Conservation (phyloP, 139 green algal species). For the Gonium pectorale region DNA sequence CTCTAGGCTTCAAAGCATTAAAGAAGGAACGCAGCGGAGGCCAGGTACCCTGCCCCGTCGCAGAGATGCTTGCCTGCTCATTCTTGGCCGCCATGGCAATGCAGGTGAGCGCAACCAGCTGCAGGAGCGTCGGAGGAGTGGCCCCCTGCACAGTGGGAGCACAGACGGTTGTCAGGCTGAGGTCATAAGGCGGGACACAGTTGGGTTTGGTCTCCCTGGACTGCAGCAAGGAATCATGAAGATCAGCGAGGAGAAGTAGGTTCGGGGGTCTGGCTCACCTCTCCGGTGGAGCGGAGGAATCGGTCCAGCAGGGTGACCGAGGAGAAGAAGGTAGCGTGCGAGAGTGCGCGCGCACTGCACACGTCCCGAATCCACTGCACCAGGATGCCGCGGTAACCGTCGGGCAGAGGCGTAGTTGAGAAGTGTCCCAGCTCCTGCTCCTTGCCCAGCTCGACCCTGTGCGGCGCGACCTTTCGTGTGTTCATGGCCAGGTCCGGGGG, state of each 20-base stretch:
- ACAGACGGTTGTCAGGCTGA: too few species aligned
- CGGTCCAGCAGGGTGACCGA: conserved; percentile 16
- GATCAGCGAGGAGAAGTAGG: not conserved
- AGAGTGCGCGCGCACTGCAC: not conserved
- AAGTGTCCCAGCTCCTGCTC: not conserved
- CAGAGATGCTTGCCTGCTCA: conserved; percentile 19
- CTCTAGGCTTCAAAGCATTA: too few species aligned
- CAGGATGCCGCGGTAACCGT: not conserved
- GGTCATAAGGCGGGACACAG: not conserved
- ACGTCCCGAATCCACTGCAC: conserved; percentile 24
- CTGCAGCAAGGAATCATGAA: not conserved
- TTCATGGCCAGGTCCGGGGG: not conserved
- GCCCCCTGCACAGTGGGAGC: not conserved
- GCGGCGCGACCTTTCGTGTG: too few species aligned
- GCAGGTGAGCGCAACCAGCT: conserved; percentile 22
- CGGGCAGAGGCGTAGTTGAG: not conserved
- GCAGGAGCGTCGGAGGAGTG: conserved; percentile 6
- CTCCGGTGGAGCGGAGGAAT: not conserved
- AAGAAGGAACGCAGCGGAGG: too few species aligned
- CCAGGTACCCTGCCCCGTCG: too few species aligned
- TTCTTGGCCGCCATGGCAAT: conserved; percentile 6
- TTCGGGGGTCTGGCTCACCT: not conserved
- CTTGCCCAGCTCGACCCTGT: conserved; percentile 20
- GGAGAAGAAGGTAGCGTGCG: conserved; percentile 2
- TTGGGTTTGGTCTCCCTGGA: not conserved